These are phyloP conservation scores for Phycomyces blakesleeanus DNA, from an alignment of 192 early-diverging fungal species.

Conservation along the genomic window DNA sequence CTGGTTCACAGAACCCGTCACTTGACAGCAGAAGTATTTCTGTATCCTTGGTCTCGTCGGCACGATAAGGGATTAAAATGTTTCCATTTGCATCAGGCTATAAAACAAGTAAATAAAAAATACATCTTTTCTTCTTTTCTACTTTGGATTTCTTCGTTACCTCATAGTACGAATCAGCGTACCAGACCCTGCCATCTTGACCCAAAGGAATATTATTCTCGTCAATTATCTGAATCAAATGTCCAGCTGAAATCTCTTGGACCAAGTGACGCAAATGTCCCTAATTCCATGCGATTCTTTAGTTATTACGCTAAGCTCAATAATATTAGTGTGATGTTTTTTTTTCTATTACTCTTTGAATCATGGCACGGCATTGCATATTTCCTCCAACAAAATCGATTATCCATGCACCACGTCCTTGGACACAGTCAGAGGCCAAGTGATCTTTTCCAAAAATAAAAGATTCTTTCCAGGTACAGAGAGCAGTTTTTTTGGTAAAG, in stretches of 20 bases:
- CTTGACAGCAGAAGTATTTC: constrained; percentile 27
- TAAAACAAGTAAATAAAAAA: not conserved
- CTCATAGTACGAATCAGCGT: constrained; percentile 37
- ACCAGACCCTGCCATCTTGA: constrained; percentile 31
- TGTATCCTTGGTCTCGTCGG: not conserved
- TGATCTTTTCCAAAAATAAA: constrained; percentile 30
- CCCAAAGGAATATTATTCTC: constrained; percentile 30
- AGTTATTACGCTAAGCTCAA: no score
- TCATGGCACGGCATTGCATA: constrained; percentile 35
- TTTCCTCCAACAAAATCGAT: constrained; percentile 44
- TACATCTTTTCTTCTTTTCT: not conserved
- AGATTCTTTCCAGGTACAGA: constrained; percentile 17
- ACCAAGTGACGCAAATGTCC: constrained; percentile 40
- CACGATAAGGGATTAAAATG: constrained; percentile 39
- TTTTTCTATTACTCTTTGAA: constrained; percentile 38
- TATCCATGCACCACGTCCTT: constrained; percentile 44
- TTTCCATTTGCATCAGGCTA: constrained; percentile 41
- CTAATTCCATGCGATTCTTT: no score
- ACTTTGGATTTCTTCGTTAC: constrained; percentile 26
- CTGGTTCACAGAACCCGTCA: constrained; percentile 34
- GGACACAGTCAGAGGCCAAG: constrained; percentile 32
- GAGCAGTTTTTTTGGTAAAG: constrained; percentile 2
- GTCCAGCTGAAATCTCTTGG: constrained; percentile 40
- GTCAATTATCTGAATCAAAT: constrained; percentile 41
- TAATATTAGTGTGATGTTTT: no score